Percentiles rank a stretch among this genome's conserved stretches.
These are phyloP conservation scores for Fagopyrum homotropicum DNA, from an alignment of 148 eudicot genomes.

Conservation along the genomic window DNA sequence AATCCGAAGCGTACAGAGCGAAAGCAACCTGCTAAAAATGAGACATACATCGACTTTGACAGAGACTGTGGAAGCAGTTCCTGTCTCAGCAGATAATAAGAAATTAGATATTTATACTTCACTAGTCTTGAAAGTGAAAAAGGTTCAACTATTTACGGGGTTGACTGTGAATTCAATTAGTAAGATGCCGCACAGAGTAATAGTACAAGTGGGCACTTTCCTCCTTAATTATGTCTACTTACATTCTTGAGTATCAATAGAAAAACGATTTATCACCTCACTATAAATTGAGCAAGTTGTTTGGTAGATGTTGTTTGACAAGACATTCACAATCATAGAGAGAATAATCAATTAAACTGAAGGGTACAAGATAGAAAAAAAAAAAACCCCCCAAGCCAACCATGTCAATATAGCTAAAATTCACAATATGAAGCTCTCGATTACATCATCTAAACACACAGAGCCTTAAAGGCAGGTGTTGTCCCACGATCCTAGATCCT, in stretches of 20 bases:
- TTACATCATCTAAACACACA: too few species aligned
- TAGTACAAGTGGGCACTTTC: not conserved
- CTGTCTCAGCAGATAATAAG: constrained; percentile 28
- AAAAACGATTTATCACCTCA: not conserved
- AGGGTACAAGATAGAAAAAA: not conserved
- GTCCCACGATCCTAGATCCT: too few species aligned
- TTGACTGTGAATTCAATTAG: not conserved
- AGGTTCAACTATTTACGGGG: not conserved
- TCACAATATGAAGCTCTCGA: too few species aligned
- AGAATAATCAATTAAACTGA: not conserved
- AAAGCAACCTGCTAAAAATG: constrained; percentile 96
- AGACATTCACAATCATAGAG: not conserved
- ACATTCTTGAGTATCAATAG: not conserved
- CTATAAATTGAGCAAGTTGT: not conserved
- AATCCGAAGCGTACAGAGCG: constrained; percentile 97
- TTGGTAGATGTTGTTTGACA: not conserved
- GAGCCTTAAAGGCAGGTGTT: too few species aligned
- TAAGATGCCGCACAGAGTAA: not conserved
- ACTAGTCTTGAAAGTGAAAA: not conserved
- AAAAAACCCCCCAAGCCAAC: not conserved
- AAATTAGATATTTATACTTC: not conserved
- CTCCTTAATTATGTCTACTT: not conserved
- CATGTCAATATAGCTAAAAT: not conserved
- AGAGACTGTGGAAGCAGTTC: constrained; percentile 56
- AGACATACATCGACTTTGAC: constrained; percentile 78